Base-by-base conservation (phyloP, 202 grass and related monocot species). In the Cymbopogon flexuosus region DNA sequence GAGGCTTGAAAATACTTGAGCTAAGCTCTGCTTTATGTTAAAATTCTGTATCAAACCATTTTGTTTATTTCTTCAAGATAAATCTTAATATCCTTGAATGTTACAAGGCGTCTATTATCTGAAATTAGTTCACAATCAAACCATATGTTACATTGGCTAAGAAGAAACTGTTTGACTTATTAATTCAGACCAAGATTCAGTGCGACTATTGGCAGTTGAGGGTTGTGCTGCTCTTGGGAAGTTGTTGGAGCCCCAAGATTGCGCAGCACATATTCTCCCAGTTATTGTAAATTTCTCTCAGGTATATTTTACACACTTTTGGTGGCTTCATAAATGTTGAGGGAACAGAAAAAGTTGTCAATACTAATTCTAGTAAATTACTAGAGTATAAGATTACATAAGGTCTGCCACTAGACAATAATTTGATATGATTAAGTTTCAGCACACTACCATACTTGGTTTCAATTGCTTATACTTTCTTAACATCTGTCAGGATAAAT, bases 161-260 rank as follows among this genome's bases (percentile, higher is more conserved):
- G 10, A 60, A 60, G 57, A 61, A 30, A 62, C 11, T 62, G 59
- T 62, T 62, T 62, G 23, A 14, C 59, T 62, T 30, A 6, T 62
- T 27, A 29, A 61, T 22, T 8, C 83, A 89, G 90, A 99, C 61
- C 96, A 99, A 90, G 96, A 98, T 93, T 98, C 92, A 60, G 95
- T 98, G 21, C 90, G 95, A 35, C 75, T 98, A 29, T 84, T 98
- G 76, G 92, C 95, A 63, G 95, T 98, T 34, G 95, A 98, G 82
- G 92, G 95, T 34, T 98, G 92, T 83, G 90, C 95, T 0, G 90
- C 95, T 63, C 95, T 98, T 75, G 95, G 95, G 31, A 98, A 95
- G 69, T 91, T 95, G 82, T 82, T 98, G 57, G 90, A 98, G 69
- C 87, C 95, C 2, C 88, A 95, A 84, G 95, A 98, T 76, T 98